These are phyloP conservation scores for Leishmania amazonensis DNA, from an alignment of 208 protist genomes.

Conservation along the genomic window DNA sequence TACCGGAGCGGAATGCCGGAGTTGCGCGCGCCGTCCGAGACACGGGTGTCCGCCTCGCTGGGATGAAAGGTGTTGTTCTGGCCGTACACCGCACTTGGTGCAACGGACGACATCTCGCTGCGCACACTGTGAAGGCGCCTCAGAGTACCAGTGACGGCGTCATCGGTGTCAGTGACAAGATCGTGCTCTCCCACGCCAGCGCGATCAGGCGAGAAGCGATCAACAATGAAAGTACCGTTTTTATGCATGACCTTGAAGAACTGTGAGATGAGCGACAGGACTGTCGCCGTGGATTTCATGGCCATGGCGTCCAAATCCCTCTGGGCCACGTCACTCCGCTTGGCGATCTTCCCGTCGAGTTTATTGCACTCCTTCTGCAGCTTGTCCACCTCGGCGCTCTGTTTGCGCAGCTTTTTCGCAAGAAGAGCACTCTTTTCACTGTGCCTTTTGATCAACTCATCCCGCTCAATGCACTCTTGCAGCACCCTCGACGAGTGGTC, in stretches of 20 bases:
- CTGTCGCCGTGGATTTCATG: slow-evolving; percentile 3
- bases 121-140: slow-evolving; percentile 1
- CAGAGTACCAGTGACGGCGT: slow-evolving; percentile 2
- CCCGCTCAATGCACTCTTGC: slow-evolving; percentile 3
- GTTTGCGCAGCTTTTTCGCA: neutral
- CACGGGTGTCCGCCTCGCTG: neutral
- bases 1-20: slow-evolving; percentile 18
- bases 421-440: neutral
- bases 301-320: slow-evolving; percentile 3
- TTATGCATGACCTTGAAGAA: slow-evolving; percentile 20
- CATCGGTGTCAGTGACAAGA: neutral
- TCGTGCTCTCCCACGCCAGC: neutral
- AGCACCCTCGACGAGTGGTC: slow-evolving; percentile 7
- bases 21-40: neutral
- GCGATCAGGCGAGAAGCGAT: neutral
- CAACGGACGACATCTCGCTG: slow-evolving; percentile 15
- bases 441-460: slow-evolving; percentile 3
- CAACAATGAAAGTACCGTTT: slow-evolving; percentile 6
- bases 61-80: slow-evolving; percentile 10
- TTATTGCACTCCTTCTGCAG: slow-evolving; percentile 15
- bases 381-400: slow-evolving; percentile 8
- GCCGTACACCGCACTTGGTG: slow-evolving; percentile 14
- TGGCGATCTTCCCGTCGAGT: neutral
- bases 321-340: neutral
- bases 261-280: slow-evolving; percentile 6